These are phyloP conservation scores for Cladosporium oxysporum DNA, from an alignment of 2,329 filamentous ascomycete genomes.

Conservation along the genomic window DNA sequence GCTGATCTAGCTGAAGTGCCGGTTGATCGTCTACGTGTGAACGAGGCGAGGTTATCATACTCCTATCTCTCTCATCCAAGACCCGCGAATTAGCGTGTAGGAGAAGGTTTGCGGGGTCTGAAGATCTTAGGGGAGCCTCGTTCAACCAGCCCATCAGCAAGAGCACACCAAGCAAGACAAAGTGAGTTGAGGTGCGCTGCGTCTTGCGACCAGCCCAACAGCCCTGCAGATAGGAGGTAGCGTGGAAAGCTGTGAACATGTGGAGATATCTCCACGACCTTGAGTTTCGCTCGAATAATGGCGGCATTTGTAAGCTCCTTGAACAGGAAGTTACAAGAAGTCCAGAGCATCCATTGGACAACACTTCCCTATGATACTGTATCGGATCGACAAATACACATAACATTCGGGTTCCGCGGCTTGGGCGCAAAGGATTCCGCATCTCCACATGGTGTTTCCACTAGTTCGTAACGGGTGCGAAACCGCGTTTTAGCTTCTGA, in stretches of 20 bases:
- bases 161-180: background rate
- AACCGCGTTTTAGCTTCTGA: background rate
- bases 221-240: background rate
- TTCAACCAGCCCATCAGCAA: background rate
- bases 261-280: background rate
- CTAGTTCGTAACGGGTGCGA: background rate
- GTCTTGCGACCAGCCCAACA: background rate
- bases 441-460: background rate
- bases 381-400: background rate
- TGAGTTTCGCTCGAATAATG: background rate
- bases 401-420: background rate
- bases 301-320: background rate
- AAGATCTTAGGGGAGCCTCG: background rate
- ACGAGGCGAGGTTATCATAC: background rate
- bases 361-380: background rate
- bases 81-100: conserved; percentile 1
- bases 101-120: conserved; percentile 3
- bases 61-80: background rate
- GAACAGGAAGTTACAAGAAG: background rate
- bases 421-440: background rate
- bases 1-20: conserved; percentile 1
- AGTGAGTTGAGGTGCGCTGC: background rate
- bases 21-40: background rate
- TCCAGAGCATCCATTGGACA: background rate
- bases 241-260: background rate